Evolutionary conservation across 192 early-diverging fungal genomes (phyloP).

Genomic region (Funneliformis geosporum): DNA sequence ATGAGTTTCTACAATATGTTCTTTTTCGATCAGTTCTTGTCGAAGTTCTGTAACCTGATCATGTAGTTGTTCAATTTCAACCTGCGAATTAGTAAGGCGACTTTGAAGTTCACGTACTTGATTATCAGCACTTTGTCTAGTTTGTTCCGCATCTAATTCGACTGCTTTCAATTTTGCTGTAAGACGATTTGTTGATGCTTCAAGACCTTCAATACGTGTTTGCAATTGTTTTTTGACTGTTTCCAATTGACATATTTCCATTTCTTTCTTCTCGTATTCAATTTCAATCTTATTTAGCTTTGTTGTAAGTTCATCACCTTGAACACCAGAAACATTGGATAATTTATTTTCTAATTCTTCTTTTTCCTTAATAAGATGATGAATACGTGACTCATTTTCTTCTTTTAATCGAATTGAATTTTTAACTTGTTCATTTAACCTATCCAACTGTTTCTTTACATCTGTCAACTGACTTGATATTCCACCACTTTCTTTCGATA

Average conservation of each 20-base stretch:
- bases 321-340: neutral
- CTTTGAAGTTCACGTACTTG: slow-evolving; percentile 13
- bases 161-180: neutral
- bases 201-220: slow-evolving; percentile 14
- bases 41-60: neutral
- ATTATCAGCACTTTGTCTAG: neutral
- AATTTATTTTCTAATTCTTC: neutral
- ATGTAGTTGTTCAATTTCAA: slow-evolving; percentile 22
- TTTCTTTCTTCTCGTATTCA: slow-evolving; percentile 8
- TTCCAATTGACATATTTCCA: slow-evolving; percentile 11
- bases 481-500: neutral
- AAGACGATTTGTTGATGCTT: slow-evolving; percentile 10
- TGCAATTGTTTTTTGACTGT: slow-evolving; percentile 7
- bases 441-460: neutral
- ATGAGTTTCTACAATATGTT: neutral
- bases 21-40: slow-evolving; percentile 12
- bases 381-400: neutral
- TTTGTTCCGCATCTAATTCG: neutral
- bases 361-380: neutral
- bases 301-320: neutral
- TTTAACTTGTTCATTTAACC: slow-evolving; percentile 12
- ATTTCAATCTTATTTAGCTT: slow-evolving; percentile 2
- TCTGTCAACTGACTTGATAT: neutral
- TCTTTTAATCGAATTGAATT: neutral
- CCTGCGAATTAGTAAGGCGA: neutral